phyloP scores from a whole-genome alignment of 2,329 filamentous ascomycete species.

The Fulvia fulva region DNA sequence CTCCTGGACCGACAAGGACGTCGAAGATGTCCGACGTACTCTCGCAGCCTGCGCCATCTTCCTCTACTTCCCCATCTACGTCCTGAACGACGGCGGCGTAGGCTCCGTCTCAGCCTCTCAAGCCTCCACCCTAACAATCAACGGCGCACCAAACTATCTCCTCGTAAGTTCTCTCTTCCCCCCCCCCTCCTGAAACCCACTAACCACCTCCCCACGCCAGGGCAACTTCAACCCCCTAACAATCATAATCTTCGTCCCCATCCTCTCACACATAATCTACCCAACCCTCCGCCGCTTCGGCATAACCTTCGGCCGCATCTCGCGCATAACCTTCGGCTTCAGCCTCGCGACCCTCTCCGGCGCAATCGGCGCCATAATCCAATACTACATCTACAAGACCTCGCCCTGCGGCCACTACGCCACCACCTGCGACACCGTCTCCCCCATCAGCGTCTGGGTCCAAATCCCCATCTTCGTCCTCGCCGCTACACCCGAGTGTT shows the following conservation, averaged over 20 bases:
- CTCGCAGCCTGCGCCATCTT: slow-evolving; percentile 66
- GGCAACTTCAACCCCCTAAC: slow-evolving; percentile 44
- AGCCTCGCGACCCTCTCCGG: slow-evolving; percentile 50
- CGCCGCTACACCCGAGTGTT: slow-evolving; percentile 38
- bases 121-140: slow-evolving; percentile 23
- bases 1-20: slow-evolving; percentile 63
- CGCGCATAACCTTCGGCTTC: slow-evolving; percentile 48
- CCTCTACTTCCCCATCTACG: slow-evolving; percentile 42
- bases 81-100: slow-evolving; percentile 30
- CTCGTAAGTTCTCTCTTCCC: slow-evolving; percentile 21
- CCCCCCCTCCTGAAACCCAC: neutral
- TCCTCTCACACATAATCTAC: slow-evolving; percentile 40
- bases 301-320: slow-evolving; percentile 45
- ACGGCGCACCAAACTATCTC: slow-evolving; percentile 44
- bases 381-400: slow-evolving; percentile 50
- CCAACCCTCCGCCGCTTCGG: slow-evolving; percentile 38
- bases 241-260: slow-evolving; percentile 42
- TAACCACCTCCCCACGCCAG: slow-evolving; percentile 3
- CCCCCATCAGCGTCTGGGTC: slow-evolving; percentile 20
- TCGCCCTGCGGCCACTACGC: slow-evolving; percentile 45
- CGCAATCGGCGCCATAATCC: slow-evolving; percentile 51
- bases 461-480: slow-evolving; percentile 35
- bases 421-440: slow-evolving; percentile 18
- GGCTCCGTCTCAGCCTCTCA: slow-evolving; percentile 20
- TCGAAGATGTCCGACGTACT: slow-evolving; percentile 66